phyloP scores from a whole-genome alignment of 805 yeast species.

The Candida alai region DNA sequence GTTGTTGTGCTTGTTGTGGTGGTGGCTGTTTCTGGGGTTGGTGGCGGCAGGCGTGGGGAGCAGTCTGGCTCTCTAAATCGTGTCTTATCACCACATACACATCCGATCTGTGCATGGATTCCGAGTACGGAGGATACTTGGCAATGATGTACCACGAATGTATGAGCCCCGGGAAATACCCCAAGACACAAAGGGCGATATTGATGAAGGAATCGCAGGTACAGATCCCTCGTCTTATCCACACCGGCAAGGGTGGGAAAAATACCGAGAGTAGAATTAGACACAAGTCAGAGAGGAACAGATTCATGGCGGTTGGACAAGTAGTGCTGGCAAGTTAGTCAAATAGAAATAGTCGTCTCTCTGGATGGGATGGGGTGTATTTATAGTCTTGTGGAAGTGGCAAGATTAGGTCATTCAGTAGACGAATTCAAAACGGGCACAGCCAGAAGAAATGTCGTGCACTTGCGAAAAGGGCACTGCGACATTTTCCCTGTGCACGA shows the following conservation, averaged over 20 bases:
- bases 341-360: neutral
- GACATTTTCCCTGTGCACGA: no score
- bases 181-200: slow-evolving; percentile 41
- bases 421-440: no score
- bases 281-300: slow-evolving; percentile 47
- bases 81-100: slow-evolving; percentile 32
- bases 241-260: slow-evolving; percentile 73
- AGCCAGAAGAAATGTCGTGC: no score
- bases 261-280: slow-evolving; percentile 58
- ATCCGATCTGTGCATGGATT: slow-evolving; percentile 15
- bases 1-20: slow-evolving; percentile 2
- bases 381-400: no score
- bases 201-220: slow-evolving; percentile 47
- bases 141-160: slow-evolving; percentile 50
- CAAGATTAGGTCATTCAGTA: no score
- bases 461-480: no score
- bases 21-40: slow-evolving; percentile 10
- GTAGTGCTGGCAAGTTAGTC: slow-evolving; percentile 1
- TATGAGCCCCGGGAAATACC: slow-evolving; percentile 49
- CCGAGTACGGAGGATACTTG: slow-evolving; percentile 40
- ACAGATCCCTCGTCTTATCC: slow-evolving; percentile 60
- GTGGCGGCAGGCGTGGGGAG: no score
- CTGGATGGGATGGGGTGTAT: no score
- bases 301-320: no score
- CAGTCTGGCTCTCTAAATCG: slow-evolving; percentile 33